phyloP scores from a whole-genome alignment of 176 grass and related monocot genomes.

The Rhynchospora tenuis region DNA sequence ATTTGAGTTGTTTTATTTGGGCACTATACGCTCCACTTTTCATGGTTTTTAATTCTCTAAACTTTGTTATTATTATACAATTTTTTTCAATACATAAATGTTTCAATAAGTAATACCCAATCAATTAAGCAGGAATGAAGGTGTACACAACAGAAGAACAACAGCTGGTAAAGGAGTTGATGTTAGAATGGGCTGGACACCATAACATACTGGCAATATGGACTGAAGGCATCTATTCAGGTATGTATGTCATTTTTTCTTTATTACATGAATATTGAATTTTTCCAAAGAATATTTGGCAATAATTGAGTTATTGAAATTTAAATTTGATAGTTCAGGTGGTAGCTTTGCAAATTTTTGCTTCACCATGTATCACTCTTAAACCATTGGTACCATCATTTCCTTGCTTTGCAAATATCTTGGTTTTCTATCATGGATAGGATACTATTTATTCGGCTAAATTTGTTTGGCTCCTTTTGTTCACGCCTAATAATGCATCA shows the following conservation, averaged over 20 bases:
- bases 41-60: constrained; percentile 41
- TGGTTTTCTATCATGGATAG: constrained; percentile 85
- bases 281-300: not conserved
- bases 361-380: constrained; percentile 74
- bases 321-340: constrained; percentile 45
- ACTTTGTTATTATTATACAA: constrained; percentile 4
- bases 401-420: constrained; percentile 88
- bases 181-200: constrained; percentile 93
- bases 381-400: constrained; percentile 86
- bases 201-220: constrained; percentile 79
- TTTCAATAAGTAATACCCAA: not conserved
- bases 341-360: constrained; percentile 91
- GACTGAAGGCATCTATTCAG: constrained; percentile 74
- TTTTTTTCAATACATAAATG: not conserved
- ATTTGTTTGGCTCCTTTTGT: too few species aligned
- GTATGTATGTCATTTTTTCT: constrained; percentile 26
- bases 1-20: constrained; percentile 84
- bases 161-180: constrained; percentile 91
- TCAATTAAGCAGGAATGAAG: constrained; percentile 79
- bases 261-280: constrained; percentile 12
- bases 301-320: not conserved
- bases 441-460: constrained; percentile 46
- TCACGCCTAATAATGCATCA: too few species aligned
- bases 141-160: constrained; percentile 85
- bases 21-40: constrained; percentile 73